Evolutionary conservation across 2,329 filamentous ascomycete genomes (phyloP).

Genomic region (Arthrinium puccinioides): DNA sequence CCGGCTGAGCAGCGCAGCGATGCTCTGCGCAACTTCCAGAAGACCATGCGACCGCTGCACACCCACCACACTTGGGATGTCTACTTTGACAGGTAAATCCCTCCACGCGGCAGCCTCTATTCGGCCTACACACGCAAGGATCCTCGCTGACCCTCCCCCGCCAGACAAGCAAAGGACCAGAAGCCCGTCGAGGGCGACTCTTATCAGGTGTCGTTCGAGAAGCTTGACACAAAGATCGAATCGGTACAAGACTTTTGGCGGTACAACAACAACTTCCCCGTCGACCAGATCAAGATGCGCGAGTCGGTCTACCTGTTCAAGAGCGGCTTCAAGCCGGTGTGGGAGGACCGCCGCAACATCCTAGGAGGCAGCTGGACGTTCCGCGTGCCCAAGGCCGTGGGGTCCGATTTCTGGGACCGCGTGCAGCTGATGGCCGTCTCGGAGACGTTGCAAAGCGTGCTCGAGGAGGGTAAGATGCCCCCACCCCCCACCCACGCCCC

Average conservation of each 20-base stretch:
- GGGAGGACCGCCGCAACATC: constrained; percentile 82
- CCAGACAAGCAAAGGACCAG: constrained; percentile 39
- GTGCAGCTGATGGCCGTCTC: constrained; percentile 78
- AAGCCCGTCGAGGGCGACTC: constrained; percentile 29
- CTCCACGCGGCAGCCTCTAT: background rate
- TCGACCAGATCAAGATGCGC: constrained; percentile 67
- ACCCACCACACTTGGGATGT: constrained; percentile 78
- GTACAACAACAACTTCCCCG: constrained; percentile 74
- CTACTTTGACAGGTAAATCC: constrained; percentile 52
- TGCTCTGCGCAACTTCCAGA: constrained; percentile 77
- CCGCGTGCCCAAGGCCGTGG: constrained; percentile 69
- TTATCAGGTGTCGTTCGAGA: constrained; percentile 51
- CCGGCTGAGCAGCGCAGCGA: constrained; percentile 69
- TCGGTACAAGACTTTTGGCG: constrained; percentile 81
- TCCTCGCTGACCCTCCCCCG: no score
- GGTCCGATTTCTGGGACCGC: constrained; percentile 72
- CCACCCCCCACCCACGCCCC: no score
- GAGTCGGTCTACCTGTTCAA: constrained; percentile 78
- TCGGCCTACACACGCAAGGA: background rate
- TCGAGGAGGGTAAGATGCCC: constrained; percentile 65
- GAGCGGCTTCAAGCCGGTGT: constrained; percentile 66
- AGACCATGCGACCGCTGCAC: constrained; percentile 63
- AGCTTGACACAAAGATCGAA: constrained; percentile 61
- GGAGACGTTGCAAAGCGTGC: constrained; percentile 67
- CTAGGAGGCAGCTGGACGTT: constrained; percentile 90